Percentiles rank a stretch among this genome's conserved stretches.
These are phyloP conservation scores for Stemphylium vesicarium DNA, from an alignment of 2,329 filamentous ascomycete genomes.

Conservation along the genomic window DNA sequence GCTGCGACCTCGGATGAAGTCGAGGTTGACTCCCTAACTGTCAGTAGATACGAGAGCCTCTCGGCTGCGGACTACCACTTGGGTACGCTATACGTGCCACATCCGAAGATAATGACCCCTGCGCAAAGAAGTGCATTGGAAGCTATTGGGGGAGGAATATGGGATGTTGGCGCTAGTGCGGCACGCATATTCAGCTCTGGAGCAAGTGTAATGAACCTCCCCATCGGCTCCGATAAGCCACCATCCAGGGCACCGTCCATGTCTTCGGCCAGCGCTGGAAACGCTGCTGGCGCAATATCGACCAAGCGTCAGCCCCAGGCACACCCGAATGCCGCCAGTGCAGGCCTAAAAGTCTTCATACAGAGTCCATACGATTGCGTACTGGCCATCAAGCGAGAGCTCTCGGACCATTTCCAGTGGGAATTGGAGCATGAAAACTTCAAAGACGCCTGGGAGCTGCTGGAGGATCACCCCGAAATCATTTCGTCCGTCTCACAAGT, in stretches of 20 bases:
- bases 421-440: constrained; percentile 81
- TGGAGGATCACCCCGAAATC: constrained; percentile 85
- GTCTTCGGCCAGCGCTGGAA: constrained; percentile 44
- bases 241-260: constrained; percentile 35
- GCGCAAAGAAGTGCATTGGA: constrained; percentile 78
- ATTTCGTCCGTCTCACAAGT: constrained; percentile 52
- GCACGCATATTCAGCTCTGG: constrained; percentile 85
- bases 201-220: constrained; percentile 69
- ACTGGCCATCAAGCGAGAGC: constrained; percentile 84
- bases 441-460: constrained; percentile 83
- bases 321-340: constrained; percentile 58
- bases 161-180: constrained; percentile 90
- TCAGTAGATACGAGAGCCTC: constrained; percentile 85
- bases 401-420: constrained; percentile 86
- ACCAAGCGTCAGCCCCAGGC: constrained; percentile 38
- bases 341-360: constrained; percentile 84
- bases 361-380: constrained; percentile 97
- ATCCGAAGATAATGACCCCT: constrained; percentile 65
- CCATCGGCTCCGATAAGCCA: constrained; percentile 49
- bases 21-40: constrained; percentile 82
- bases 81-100: constrained; percentile 78
- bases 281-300: constrained; percentile 25
- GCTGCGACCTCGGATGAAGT: constrained; percentile 81
- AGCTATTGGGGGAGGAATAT: constrained; percentile 77
- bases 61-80: constrained; percentile 92